Conservation (phyloP, 495 filamentous ascomycete genomes). For the Bacidia rubella region DNA sequence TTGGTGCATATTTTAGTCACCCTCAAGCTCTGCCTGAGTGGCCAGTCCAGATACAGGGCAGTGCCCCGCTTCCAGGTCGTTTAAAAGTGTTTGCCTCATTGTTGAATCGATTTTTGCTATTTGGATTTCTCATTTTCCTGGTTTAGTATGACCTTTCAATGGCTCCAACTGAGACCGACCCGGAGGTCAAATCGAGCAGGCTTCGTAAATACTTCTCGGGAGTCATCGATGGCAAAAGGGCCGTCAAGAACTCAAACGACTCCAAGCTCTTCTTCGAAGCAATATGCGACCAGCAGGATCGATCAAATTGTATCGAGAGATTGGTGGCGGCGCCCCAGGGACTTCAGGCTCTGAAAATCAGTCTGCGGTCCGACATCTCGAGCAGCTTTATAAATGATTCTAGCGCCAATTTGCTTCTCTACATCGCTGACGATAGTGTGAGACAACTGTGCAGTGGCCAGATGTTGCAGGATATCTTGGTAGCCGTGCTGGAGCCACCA, state of each 20-base stretch:
- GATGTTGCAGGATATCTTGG: conserved; percentile 40
- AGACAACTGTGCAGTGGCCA: conserved; percentile 41
- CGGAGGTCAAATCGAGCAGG: not conserved
- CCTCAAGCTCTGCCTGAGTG: too few species aligned
- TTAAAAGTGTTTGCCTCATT: too few species aligned
- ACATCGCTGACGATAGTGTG: conserved; percentile 24
- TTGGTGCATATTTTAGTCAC: too few species aligned
- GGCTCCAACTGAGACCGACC: not conserved
- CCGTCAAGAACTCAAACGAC: conserved; percentile 23
- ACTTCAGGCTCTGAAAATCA: conserved; percentile 32
- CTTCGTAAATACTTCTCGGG: conserved; percentile 20
- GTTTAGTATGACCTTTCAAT: not conserved
- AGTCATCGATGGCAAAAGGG: conserved; percentile 24
- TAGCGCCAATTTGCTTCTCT: conserved; percentile 21
- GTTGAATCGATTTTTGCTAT: too few species aligned
- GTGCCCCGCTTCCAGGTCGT: too few species aligned
- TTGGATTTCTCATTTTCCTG: too few species aligned
- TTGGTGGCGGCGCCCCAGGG: conserved; percentile 38
- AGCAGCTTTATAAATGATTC: conserved; percentile 36
- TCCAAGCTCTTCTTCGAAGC: conserved; percentile 51
- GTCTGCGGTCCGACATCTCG: conserved; percentile 37
- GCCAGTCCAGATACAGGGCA: too few species aligned
- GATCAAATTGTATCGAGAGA: conserved; percentile 37
- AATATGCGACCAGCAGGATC: conserved; percentile 34
- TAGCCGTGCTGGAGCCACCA: conserved; percentile 41